phyloP scores from a whole-genome alignment of 1,284 basidiomycete species.

The Vanrija sp. region DNA sequence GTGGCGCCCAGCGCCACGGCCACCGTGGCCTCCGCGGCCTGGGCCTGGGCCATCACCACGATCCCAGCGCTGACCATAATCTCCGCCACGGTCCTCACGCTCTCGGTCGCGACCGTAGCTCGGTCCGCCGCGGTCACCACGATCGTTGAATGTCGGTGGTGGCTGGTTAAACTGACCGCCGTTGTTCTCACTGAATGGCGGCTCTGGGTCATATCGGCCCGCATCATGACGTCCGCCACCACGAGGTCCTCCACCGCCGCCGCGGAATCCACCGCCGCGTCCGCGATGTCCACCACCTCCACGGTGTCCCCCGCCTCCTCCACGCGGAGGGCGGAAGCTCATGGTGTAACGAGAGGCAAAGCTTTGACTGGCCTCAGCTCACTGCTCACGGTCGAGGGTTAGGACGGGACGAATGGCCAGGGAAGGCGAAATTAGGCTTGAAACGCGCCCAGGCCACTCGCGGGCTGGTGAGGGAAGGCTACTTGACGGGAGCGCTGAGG shows the following conservation, averaged over 20 bases:
- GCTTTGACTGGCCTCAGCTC: too few relatives aligned
- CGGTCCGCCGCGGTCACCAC: too few relatives aligned
- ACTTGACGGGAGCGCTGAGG: too few relatives aligned
- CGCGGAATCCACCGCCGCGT: neutral
- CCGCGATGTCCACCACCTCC: constrained; percentile 2
- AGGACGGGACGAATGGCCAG: too few relatives aligned
- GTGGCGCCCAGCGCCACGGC: constrained; percentile 54
- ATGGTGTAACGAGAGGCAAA: too few relatives aligned
- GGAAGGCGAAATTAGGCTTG: too few relatives aligned
- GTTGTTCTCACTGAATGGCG: too few relatives aligned
- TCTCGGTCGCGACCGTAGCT: constrained; percentile 1
- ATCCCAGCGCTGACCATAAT: constrained; percentile 21
- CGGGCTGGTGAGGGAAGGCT: too few relatives aligned
- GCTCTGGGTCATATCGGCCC: neutral
- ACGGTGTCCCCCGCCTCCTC: constrained; percentile 1
- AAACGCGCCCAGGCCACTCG: too few relatives aligned
- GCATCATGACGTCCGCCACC: neutral
- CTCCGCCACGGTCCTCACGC: constrained; percentile 32
- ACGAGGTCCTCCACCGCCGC: neutral
- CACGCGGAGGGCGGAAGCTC: neutral
- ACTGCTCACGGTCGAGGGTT: too few relatives aligned
- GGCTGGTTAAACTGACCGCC: too few relatives aligned
- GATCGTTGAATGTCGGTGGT: too few relatives aligned
- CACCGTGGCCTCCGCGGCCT: constrained; percentile 56
- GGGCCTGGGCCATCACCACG: constrained; percentile 35